Conservation (phyloP, 2,329 filamentous ascomycete species). For the Lojkania enalia region DNA sequence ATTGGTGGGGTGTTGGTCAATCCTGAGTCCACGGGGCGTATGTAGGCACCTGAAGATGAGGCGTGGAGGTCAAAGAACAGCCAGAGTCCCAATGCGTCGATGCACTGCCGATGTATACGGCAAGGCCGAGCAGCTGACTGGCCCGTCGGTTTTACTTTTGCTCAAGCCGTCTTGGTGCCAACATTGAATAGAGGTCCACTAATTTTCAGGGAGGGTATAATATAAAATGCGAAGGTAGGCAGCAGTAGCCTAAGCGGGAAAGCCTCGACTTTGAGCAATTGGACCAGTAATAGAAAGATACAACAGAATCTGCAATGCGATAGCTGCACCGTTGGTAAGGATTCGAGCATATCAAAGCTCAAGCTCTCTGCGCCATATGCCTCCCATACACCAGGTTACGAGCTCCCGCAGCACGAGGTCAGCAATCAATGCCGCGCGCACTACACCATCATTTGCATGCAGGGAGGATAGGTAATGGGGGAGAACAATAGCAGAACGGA, state of each 20-base stretch:
- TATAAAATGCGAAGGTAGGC: conserved; percentile 7
- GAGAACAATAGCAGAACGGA: conserved; percentile 1
- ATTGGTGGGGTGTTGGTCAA: conserved; percentile 24
- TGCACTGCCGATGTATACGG: conserved; percentile 8
- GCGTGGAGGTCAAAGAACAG: conserved; percentile 16
- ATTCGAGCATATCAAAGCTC: conserved; percentile 14
- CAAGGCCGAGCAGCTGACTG: conserved; percentile 7
- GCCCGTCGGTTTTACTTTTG: conserved; percentile 10
- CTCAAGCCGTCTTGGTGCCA: conserved; percentile 3
- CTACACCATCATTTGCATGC: conserved; percentile 11
- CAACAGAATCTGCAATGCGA: conserved; percentile 11
- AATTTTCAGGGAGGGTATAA: conserved; percentile 15
- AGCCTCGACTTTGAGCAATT: conserved; percentile 8
- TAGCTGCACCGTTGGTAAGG: conserved; percentile 11
- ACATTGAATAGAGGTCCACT: conserved; percentile 8
- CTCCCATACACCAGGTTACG: conserved; percentile 15
- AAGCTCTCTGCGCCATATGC: conserved; percentile 10
- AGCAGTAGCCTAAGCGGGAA: conserved; percentile 9
- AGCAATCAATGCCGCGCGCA: conserved; percentile 18
- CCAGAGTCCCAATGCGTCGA: conserved; percentile 11
- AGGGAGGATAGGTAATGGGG: conserved; percentile 6
- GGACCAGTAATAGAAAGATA: conserved; percentile 2
- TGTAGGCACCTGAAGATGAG: conserved; percentile 12
- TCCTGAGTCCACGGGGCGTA: conserved; percentile 19
- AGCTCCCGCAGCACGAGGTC: conserved; percentile 8